Evolutionary conservation across 305 asterid genomes (phyloP).

Genomic region (Fraxinus velutina): DNA sequence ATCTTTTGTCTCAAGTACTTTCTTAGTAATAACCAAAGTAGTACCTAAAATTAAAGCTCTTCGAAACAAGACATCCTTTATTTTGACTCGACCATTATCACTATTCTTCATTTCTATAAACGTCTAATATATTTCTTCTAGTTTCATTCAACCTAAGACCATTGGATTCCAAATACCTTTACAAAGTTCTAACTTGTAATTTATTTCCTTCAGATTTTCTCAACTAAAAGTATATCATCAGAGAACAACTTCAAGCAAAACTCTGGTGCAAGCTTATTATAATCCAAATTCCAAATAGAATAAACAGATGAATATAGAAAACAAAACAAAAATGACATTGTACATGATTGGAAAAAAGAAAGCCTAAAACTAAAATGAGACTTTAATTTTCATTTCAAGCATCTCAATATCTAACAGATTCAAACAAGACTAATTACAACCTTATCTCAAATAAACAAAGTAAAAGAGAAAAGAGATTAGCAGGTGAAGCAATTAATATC

Average conservation of each 20-base stretch:
- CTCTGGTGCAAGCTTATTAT: background rate
- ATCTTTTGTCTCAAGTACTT: background rate
- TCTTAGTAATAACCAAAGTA: background rate
- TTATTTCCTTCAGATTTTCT: background rate
- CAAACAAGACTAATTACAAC: constrained; percentile 10
- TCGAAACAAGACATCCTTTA: background rate
- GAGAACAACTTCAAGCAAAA: background rate
- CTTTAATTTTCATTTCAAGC: background rate
- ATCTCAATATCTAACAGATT: constrained; percentile 5
- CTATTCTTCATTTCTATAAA: background rate
- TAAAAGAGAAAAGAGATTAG: constrained; percentile 4
- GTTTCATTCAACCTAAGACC: constrained; percentile 1
- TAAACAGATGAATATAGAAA: background rate
- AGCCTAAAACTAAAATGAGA: background rate
- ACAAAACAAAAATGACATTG: background rate
- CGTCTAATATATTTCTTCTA: background rate
- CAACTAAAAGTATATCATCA: background rate
- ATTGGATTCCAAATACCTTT: background rate
- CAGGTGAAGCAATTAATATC: background rate
- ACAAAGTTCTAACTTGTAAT: background rate
- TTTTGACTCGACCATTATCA: background rate
- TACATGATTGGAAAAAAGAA: background rate
- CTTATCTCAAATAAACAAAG: constrained; percentile 2
- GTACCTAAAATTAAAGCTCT: background rate
- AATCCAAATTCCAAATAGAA: background rate